Conservation (phyloP, 164 flowering plant genomes). For the Cinnamomum chago region DNA sequence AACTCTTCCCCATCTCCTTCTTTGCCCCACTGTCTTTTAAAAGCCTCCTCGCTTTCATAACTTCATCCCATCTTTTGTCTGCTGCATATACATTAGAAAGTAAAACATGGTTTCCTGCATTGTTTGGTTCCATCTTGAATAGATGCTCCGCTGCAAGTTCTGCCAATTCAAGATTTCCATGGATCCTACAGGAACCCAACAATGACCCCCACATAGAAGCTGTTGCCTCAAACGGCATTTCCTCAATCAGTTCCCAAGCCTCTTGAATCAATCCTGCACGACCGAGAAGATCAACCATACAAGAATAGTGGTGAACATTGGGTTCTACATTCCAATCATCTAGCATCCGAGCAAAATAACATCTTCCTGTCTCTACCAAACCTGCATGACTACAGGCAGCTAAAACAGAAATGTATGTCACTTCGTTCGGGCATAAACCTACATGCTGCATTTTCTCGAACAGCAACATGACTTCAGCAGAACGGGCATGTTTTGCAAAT, state of each 20-base stretch:
- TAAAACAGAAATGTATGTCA: slow-evolving; percentile 63
- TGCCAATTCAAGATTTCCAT: slow-evolving; percentile 59
- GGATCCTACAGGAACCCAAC: slow-evolving; percentile 59
- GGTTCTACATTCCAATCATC: slow-evolving; percentile 37
- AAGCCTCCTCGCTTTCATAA: slow-evolving; percentile 49
- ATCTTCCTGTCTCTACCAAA: slow-evolving; percentile 46
- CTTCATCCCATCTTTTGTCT: slow-evolving; percentile 61
- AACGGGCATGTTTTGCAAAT: slow-evolving; percentile 65
- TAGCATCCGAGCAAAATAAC: slow-evolving; percentile 52
- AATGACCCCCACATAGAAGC: slow-evolving; percentile 89
- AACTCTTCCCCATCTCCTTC: slow-evolving; percentile 75
- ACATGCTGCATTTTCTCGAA: slow-evolving; percentile 86
- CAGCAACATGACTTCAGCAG: slow-evolving; percentile 55
- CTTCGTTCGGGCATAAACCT: slow-evolving; percentile 55
- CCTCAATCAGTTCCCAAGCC: slow-evolving; percentile 48
- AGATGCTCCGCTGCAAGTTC: slow-evolving; percentile 61
- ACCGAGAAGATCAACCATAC: slow-evolving; percentile 84
- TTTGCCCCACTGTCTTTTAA: slow-evolving; percentile 57
- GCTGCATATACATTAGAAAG: slow-evolving; percentile 76
- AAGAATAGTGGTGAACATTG: slow-evolving; percentile 62
- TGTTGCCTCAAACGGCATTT: slow-evolving; percentile 64
- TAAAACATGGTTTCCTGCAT: slow-evolving; percentile 74
- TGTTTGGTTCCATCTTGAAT: slow-evolving; percentile 65
- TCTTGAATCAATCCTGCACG: slow-evolving; percentile 57
- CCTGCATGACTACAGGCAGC: slow-evolving; percentile 79